Evolutionary conservation across 306 rosid species (phyloP).

Genomic region (Acacia crassicarpa): DNA sequence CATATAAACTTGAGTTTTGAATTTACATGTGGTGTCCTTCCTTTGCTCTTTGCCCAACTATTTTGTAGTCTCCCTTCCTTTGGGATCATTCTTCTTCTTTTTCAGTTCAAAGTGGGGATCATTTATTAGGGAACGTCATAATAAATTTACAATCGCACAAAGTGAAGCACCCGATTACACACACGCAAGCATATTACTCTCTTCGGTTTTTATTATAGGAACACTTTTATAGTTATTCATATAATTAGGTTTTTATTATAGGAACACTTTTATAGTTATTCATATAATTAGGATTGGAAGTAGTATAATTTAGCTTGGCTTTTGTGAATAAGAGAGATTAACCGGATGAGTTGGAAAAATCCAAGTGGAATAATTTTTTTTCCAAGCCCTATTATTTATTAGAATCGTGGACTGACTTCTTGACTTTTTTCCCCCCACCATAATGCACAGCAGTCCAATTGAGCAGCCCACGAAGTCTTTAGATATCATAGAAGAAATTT

Average conservation of each 20-base stretch:
- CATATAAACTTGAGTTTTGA: neutral
- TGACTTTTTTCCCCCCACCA: neutral
- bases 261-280: no score
- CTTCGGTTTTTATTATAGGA: no score
- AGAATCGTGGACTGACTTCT: neutral
- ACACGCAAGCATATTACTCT: neutral
- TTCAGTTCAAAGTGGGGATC: neutral
- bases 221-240: no score
- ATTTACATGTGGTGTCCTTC: neutral
- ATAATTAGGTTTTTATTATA: no score
- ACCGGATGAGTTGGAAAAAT: neutral
- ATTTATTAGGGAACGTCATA: neutral
- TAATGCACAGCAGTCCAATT: neutral
- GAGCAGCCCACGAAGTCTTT: neutral
- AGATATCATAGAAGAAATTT: no score
- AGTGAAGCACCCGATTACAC: neutral
- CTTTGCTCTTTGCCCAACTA: no score
- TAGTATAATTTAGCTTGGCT: neutral
- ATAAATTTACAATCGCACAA: neutral
- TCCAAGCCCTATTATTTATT: neutral
- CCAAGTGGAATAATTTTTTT: neutral
- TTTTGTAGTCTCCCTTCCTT: no score
- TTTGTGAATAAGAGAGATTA: neutral
- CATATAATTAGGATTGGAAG: no score
- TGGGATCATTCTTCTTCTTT: neutral